Conservation (phyloP, 306 rosid genomes). For the Ammopiptanthus mongolicus region DNA sequence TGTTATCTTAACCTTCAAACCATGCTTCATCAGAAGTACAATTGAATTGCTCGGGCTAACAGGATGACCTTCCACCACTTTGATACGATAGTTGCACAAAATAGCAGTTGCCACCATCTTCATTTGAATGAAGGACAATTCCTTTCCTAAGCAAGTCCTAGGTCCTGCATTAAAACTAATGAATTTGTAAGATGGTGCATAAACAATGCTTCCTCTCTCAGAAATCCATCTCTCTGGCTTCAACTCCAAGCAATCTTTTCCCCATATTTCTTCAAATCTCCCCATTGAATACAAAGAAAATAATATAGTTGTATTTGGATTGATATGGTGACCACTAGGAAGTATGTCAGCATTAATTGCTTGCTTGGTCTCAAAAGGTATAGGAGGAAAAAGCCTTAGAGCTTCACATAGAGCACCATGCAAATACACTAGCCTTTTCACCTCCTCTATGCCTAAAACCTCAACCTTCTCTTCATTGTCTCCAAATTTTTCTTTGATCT, state of each 20-base stretch:
- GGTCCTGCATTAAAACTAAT: conserved; percentile 51
- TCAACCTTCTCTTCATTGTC: neutral
- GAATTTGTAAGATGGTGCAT: conserved; percentile 47
- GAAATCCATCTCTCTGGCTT: conserved; percentile 70
- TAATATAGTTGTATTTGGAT: neutral
- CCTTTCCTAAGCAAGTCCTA: conserved; percentile 50
- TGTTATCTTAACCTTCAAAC: conserved; percentile 29
- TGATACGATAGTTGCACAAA: conserved; percentile 22
- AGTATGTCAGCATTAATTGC: conserved; percentile 31
- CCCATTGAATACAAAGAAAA: conserved; percentile 45
- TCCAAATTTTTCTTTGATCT: conserved; percentile 10
- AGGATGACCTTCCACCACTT: conserved; percentile 19
- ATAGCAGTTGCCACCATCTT: conserved; percentile 36
- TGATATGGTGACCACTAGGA: conserved; percentile 46
- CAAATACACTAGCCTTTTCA: conserved; percentile 40
- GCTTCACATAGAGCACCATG: conserved; percentile 53
- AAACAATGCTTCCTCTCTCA: conserved; percentile 9
- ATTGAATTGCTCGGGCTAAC: conserved; percentile 21
- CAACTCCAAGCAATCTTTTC: conserved; percentile 46
- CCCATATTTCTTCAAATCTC: conserved; percentile 48
- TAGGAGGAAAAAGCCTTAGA: conserved; percentile 47
- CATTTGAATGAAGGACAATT: conserved; percentile 33
- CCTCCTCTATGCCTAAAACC: neutral
- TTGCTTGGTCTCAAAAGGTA: conserved; percentile 34
- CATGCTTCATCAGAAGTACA: conserved; percentile 42